These are phyloP conservation scores for Tulasnella sp. DNA, from an alignment of 768 basidiomycete species.

Conservation along the genomic window DNA sequence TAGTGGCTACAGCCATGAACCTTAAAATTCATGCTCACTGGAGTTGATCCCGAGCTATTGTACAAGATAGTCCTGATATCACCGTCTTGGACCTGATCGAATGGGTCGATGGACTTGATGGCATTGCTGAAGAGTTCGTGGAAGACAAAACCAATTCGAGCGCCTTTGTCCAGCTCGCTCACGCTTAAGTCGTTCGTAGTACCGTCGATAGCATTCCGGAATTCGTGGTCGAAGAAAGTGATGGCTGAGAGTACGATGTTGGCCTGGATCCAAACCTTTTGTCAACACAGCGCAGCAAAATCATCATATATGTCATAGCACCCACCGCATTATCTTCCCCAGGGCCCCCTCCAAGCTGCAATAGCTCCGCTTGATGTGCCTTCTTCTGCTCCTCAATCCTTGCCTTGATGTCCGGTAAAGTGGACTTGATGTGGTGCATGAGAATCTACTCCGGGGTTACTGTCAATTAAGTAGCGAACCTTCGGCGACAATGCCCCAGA, in stretches of 20 bases:
- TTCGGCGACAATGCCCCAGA: background rate
- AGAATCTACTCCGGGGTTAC: conserved; percentile 60
- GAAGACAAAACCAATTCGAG: conserved; percentile 97
- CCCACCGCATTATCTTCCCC: conserved; percentile 72
- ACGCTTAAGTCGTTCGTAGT: conserved; percentile 91
- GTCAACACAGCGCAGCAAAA: background rate
- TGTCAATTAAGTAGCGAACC: background rate
- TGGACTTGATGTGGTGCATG: conserved; percentile 98
- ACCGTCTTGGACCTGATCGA: conserved; percentile 97
- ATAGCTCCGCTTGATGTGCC: conserved; percentile 82
- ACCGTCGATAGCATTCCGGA: conserved; percentile 95
- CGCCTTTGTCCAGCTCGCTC: conserved; percentile 96
- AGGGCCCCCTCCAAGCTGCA: conserved; percentile 76
- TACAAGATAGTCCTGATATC: conserved; percentile 94
- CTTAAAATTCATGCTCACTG: conserved; percentile 37
- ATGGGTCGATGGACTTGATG: conserved; percentile 93
- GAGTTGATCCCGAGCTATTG: conserved; percentile 66
- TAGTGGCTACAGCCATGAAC: background rate
- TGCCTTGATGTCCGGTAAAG: conserved; percentile 95
- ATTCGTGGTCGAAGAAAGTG: conserved; percentile 96
- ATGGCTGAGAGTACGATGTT: conserved; percentile 93
- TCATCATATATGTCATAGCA: background rate
- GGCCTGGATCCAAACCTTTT: conserved; percentile 35
- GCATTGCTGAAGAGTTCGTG: conserved; percentile 98
- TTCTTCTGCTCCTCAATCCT: conserved; percentile 87